These are phyloP conservation scores for Fusarium foetens DNA, from an alignment of 2,329 filamentous ascomycete species.

Conservation along the genomic window DNA sequence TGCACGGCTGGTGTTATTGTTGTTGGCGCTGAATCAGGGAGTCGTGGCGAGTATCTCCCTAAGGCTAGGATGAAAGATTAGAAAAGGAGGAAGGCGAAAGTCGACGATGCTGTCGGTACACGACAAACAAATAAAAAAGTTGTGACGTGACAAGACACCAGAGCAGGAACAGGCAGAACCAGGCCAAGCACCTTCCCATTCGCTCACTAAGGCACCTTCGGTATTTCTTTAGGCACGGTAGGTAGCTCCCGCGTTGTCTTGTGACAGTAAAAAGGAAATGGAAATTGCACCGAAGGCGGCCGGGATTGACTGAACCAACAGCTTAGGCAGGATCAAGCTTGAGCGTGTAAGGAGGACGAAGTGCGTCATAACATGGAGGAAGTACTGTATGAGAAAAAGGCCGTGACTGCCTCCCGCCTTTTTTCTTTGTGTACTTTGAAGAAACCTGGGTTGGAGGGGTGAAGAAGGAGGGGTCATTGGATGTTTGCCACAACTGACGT, in stretches of 20 bases:
- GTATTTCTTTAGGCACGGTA: background rate
- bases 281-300: background rate
- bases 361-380: slow-evolving; percentile 45
- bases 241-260: slow-evolving; percentile 1
- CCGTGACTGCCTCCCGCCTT: slow-evolving; percentile 26
- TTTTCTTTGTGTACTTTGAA: slow-evolving; percentile 38
- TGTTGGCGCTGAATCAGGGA: slow-evolving; percentile 8
- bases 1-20: background rate
- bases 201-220: slow-evolving; percentile 1
- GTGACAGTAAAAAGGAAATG: slow-evolving; percentile 2
- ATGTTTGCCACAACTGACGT: slow-evolving; percentile 33
- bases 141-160: slow-evolving; percentile 35
- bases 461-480: slow-evolving; percentile 37
- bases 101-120: slow-evolving; percentile 34
- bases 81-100: slow-evolving; percentile 10
- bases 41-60: slow-evolving; percentile 7
- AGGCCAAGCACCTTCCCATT: slow-evolving; percentile 4
- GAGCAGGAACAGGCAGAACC: slow-evolving; percentile 29
- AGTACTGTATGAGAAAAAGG: slow-evolving; percentile 15
- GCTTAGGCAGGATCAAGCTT: slow-evolving; percentile 18
- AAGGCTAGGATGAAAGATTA: background rate
- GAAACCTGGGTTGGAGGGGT: slow-evolving; percentile 42
- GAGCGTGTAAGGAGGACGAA: slow-evolving; percentile 15
- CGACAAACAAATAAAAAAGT: slow-evolving; percentile 20
- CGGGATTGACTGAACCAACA: slow-evolving; percentile 7